Percentiles rank a stretch among this genome's conserved stretches.
Evolutionary conservation across 306 rosid species (phyloP).

Genomic region (Prunus mira): DNA sequence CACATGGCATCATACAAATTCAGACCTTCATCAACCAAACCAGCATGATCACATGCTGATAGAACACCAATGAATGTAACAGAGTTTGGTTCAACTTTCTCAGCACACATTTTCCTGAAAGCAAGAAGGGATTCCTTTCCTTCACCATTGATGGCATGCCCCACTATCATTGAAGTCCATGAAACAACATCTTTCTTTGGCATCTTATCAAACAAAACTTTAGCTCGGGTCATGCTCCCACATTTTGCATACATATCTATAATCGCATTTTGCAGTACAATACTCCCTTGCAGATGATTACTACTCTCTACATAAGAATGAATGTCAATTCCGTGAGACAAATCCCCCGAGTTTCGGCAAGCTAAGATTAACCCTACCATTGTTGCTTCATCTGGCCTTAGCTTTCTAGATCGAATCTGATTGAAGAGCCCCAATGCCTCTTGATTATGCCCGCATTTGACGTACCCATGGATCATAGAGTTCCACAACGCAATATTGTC

Average conservation of each 20-base stretch:
- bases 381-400: conserved; percentile 25
- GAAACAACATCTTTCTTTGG: conserved; percentile 20
- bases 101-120: conserved; percentile 15
- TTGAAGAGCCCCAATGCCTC: conserved; percentile 20
- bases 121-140: conserved; percentile 18
- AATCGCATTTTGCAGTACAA: conserved; percentile 17
- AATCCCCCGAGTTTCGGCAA: conserved; percentile 17
- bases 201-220: conserved; percentile 18
- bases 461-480: conserved; percentile 21
- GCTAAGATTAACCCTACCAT: conserved; percentile 26
- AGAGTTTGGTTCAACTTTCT: conserved; percentile 23
- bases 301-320: conserved; percentile 18
- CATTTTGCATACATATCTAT: conserved; percentile 26
- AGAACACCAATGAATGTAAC: conserved; percentile 21
- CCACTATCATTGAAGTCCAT: conserved; percentile 27
- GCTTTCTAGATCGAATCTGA: conserved; percentile 11
- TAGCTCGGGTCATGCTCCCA: conserved; percentile 19
- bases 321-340: conserved; percentile 14
- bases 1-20: conserved; percentile 12
- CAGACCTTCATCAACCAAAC: conserved; percentile 23
- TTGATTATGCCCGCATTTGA: neutral
- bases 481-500: conserved; percentile 25
- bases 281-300: conserved; percentile 9
- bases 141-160: conserved; percentile 21
- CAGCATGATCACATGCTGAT: conserved; percentile 16